phyloP scores from a whole-genome alignment of 2,329 filamentous ascomycete species.

The Fusarium sp. region DNA sequence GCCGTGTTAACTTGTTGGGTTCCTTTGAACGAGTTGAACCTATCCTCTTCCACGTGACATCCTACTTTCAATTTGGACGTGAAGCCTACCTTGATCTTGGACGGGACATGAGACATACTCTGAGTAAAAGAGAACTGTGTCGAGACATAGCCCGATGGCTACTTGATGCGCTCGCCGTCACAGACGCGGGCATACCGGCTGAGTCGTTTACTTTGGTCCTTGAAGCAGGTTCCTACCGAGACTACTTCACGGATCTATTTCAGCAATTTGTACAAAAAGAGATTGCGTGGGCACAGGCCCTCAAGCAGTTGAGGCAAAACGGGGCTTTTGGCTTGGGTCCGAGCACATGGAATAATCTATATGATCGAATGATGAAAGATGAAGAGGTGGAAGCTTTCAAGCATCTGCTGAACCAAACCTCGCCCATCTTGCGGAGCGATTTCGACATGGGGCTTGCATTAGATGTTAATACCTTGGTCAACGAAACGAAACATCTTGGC shows the following conservation, averaged over 20 bases:
- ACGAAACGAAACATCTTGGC: background rate
- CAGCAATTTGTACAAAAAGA: background rate
- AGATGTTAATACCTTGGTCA: background rate
- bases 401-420: background rate
- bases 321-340: background rate
- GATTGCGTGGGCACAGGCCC: background rate
- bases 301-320: background rate
- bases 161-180: background rate
- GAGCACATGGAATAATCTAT: too few species aligned
- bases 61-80: background rate
- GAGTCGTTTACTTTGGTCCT: slow-evolving; percentile 1
- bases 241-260: background rate
- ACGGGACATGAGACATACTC: too few species aligned
- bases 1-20: slow-evolving; percentile 7
- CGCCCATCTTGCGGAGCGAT: background rate
- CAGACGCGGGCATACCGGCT: background rate
- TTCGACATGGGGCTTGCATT: background rate
- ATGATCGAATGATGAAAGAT: background rate
- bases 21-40: too few species aligned
- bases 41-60: background rate
- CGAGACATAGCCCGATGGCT: slow-evolving; percentile 3
- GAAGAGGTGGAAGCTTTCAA: background rate
- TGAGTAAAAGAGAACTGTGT: too few species aligned
- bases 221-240: background rate
- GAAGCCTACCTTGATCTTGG: too few species aligned